Base-by-base conservation (phyloP, 805 yeast genomes). In the Huiozyma sinensis region DNA sequence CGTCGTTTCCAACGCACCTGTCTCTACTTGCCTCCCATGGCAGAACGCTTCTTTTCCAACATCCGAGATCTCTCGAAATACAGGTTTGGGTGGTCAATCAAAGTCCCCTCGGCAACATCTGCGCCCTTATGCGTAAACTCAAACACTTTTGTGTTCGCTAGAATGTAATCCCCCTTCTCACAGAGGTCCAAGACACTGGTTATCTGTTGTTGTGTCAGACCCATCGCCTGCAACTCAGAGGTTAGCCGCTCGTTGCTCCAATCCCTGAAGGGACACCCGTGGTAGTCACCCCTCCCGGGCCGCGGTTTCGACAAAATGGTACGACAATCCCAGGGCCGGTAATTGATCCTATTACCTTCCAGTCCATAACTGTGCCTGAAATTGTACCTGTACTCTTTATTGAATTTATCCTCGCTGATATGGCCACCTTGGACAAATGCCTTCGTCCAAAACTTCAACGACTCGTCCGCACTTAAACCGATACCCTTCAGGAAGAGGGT, bases 251-350 rank as follows among this genome's bases (percentile, higher is more conserved):
- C 94, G n/a, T 75, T 58, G 9, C 75, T 70, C 55, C 83, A 67
- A 54, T 83, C 90, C 44, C 95, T 69, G 64, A 84, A 92, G 5
- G 97, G 97, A 63, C 97, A 90, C 2, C 98, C 98, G 58, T 90
- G 96, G 47, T 67, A 74, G 52, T 89, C 95, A 36, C 71, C 73
- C 40, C 73, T 70, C 8, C 69, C 68, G 0, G 95, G 88, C 50
- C 79, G 74, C 6, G 87, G 86, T 52, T 80, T 80, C 28, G 77
- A 70, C 46, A 86, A 63, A 36, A 92, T 86, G 1, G 81, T 78
- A 35, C 77, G 75, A 67, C 97, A 92, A 58, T 81, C 83, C 81
- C 83, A 76, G 3, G 97, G 95, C 54, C 76, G 76, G 64, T 87
- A 88, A 54, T 87, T 84, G 54, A 78, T 82, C 47, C 95, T 69